phyloP scores from a whole-genome alignment of 805 yeast species.

The Candida montana region DNA sequence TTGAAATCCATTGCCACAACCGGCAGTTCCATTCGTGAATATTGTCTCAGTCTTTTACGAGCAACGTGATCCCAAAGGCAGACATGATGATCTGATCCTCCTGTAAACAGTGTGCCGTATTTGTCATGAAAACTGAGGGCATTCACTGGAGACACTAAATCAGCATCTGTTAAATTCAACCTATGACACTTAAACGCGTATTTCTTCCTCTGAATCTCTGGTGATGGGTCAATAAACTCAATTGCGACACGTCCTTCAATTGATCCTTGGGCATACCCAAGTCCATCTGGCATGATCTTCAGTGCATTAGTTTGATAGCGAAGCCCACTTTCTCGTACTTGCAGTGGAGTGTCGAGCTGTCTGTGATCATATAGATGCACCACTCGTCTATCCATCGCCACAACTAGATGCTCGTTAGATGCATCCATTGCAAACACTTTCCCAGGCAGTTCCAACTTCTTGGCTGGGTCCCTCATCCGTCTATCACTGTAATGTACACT shows the following conservation, averaged over 20 bases:
- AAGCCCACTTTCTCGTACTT: constrained; percentile 56
- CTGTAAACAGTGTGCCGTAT: constrained; percentile 76
- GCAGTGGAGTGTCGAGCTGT: constrained; percentile 38
- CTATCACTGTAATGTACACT: constrained; percentile 43
- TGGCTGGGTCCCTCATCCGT: constrained; percentile 19
- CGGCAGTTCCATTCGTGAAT: constrained; percentile 46
- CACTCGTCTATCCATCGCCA: constrained; percentile 48
- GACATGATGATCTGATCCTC: constrained; percentile 87
- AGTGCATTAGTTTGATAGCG: constrained; percentile 59
- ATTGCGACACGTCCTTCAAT: constrained; percentile 81
- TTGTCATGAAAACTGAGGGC: constrained; percentile 72
- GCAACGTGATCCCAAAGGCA: constrained; percentile 88
- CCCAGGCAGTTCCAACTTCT: constrained; percentile 28
- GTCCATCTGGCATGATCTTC: constrained; percentile 45
- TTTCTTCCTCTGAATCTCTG: constrained; percentile 35
- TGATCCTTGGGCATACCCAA: constrained; percentile 63
- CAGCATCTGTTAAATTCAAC: constrained; percentile 41
- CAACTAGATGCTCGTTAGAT: constrained; percentile 38
- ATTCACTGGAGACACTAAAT: constrained; percentile 71
- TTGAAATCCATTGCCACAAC: constrained; percentile 36
- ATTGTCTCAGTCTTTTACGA: constrained; percentile 69
- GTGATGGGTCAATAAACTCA: constrained; percentile 54
- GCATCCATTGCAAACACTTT: constrained; percentile 64
- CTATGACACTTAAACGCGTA: constrained; percentile 86
- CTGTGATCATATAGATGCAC: constrained; percentile 57